A percentile compares a stretch with the other conserved stretches of the same genome.
phyloP scores from a whole-genome alignment of 1,284 basidiomycete genomes.

The Boletellus sp. region DNA sequence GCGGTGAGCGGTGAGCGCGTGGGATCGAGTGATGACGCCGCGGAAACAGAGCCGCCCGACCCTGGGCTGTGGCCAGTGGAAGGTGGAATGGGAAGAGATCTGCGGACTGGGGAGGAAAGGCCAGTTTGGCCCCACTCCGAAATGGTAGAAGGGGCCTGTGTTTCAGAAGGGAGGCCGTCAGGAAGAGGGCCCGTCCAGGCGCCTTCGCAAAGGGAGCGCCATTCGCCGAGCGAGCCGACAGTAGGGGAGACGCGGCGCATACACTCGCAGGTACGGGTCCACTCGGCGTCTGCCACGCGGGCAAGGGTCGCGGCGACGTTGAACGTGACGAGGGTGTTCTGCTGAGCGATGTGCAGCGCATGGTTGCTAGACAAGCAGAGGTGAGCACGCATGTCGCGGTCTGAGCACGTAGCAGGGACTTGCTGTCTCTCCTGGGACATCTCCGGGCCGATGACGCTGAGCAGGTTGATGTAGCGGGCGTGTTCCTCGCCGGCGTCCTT shows the following conservation, averaged over 20 bases:
- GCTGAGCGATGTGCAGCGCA: conserved; percentile 55
- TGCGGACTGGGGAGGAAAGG: conserved; percentile 15
- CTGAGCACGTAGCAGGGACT: conserved; percentile 23
- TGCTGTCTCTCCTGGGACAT: conserved; percentile 76
- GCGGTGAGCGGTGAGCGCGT: conserved; percentile 38
- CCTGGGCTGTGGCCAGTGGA: conserved; percentile 7
- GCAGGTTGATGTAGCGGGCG: conserved; percentile 68
- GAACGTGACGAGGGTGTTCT: conserved; percentile 56
- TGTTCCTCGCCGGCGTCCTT: conserved; percentile 71
- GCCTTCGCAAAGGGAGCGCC: conserved; percentile 68
- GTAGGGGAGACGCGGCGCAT: conserved; percentile 61
- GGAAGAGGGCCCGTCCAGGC: conserved; percentile 63
- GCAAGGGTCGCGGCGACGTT: conserved; percentile 60
- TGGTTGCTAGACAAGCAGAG: conserved; percentile 53
- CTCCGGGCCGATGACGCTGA: conserved; percentile 70
- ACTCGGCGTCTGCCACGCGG: conserved; percentile 71
- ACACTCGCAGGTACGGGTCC: conserved; percentile 66
- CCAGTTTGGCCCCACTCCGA: conserved; percentile 32
- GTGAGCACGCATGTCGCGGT: conserved; percentile 6
- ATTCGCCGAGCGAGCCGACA: conserved; percentile 66
- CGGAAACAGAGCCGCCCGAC: conserved; percentile 7
- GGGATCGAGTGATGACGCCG: conserved; percentile 25
- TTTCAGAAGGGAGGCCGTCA: conserved; percentile 40
- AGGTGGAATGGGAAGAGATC: conserved; percentile 26
- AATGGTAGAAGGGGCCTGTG: conserved; percentile 7